A percentile compares a stretch with the other conserved stretches of the same genome.
phyloP scores from a whole-genome alignment of 495 filamentous ascomycete genomes.

The Penicillium riverlandense region DNA sequence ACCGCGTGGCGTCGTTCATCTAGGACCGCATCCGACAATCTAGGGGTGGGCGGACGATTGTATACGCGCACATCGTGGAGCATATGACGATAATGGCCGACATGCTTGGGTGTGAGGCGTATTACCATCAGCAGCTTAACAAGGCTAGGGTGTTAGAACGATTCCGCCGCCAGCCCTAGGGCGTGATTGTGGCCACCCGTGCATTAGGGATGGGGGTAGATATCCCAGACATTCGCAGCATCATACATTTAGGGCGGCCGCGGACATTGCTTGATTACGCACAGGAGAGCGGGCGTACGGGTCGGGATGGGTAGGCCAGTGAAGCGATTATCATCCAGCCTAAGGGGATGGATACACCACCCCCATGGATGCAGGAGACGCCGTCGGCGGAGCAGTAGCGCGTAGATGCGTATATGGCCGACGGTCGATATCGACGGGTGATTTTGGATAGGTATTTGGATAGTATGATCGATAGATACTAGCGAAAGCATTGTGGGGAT shows the following conservation, averaged over 20 bases:
- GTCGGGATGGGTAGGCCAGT: conserved; percentile 4
- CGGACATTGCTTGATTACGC: conserved; percentile 10
- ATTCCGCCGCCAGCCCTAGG: not conserved
- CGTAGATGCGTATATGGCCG: too few relatives aligned
- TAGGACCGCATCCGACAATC: not conserved
- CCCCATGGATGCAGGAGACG: too few relatives aligned
- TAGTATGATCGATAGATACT: too few relatives aligned
- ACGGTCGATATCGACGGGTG: too few relatives aligned
- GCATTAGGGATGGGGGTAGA: conserved; percentile 16
- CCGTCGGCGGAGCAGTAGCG: too few relatives aligned
- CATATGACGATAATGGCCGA: not conserved
- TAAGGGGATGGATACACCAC: too few relatives aligned
- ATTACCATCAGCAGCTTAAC: not conserved
- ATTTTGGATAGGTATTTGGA: too few relatives aligned
- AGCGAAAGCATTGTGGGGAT: too few relatives aligned
- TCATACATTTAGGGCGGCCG: conserved; percentile 10
- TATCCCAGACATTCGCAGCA: conserved; percentile 10
- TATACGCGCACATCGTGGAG: conserved; percentile 1
- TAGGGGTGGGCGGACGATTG: conserved; percentile 1
- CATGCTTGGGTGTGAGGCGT: not conserved
- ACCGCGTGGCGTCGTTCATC: too few relatives aligned
- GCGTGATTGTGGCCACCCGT: conserved; percentile 11
- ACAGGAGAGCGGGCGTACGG: conserved; percentile 17
- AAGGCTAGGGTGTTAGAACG: conserved; percentile 1
- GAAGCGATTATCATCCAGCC: too few relatives aligned